Evolutionary conservation across 768 basidiomycete species (phyloP), one percentile per base, ranked within the genome.

Genomic region (Gautieria morchelliformis): DNA sequence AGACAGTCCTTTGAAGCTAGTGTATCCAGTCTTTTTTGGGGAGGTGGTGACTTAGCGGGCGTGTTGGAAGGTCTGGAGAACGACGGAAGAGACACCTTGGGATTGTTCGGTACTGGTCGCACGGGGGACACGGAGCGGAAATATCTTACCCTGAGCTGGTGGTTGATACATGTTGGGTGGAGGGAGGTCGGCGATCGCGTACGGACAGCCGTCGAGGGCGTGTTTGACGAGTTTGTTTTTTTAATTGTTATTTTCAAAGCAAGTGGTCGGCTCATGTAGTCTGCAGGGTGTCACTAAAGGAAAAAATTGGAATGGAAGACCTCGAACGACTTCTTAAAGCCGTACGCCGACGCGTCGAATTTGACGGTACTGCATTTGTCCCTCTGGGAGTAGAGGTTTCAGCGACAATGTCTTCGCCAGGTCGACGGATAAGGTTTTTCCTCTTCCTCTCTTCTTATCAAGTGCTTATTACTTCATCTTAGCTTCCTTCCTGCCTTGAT

Each of bases 91-190:
- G 84, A 86, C 48, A n/a, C 56, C 7, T 49, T 57, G 24, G 56
- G 56, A 9, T 41, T 57, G 20, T 57, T 57, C 47, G 56, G 56
- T 12, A n/a, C 44, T 6, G 56, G 45, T 11, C 45, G 48, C 19
- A 57, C 46, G n/a, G 56, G 56, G 37, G 86, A 86, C 54, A 81
- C 83, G 5, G 92, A 94, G 68, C 75, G 81, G 59, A 81, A 84
- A 65, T 97, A 83, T 66, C 72, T 96, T 51, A 91, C 88, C 0
- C 78, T 94, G 63, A 89, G 84, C 40, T 97, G 93, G 92, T 95
- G 93, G 92, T 74, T 95, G 10, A 64, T 95, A 56, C 85, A 96
- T 65, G 86, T 92, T 4, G 93, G 94, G 0, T 95, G 93, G 93
- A 88, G 85, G 62, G 85, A 86, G 58, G 78, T 97, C 0, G 83